Conservation (phyloP, 495 filamentous ascomycete species). For the Sporormia fimetaria region DNA sequence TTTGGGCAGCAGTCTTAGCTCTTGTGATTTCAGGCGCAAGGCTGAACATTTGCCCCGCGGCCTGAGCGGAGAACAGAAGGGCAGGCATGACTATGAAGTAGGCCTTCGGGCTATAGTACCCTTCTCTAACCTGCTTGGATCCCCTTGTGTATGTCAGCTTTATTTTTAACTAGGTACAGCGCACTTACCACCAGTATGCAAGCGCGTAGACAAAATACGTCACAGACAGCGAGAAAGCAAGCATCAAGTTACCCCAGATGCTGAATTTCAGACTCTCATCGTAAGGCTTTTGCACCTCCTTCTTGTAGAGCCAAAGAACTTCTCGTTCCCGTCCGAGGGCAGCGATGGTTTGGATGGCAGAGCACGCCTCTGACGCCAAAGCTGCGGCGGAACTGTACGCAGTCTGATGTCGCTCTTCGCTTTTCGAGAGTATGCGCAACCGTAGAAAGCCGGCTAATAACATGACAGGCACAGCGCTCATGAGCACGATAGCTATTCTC, state of each 20-base stretch:
- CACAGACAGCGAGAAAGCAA: slow-evolving; percentile 33
- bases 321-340: slow-evolving; percentile 43
- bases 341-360: slow-evolving; percentile 47
- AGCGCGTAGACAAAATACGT: slow-evolving; percentile 34
- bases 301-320: slow-evolving; percentile 38
- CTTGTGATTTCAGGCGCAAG: slow-evolving; percentile 25
- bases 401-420: slow-evolving; percentile 48
- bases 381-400: slow-evolving; percentile 45
- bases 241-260: slow-evolving; percentile 32
- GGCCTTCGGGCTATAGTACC: slow-evolving; percentile 14
- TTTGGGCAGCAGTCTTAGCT: slow-evolving; percentile 23
- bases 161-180: background rate
- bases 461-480: slow-evolving; percentile 26
- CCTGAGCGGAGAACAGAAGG: slow-evolving; percentile 29
- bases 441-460: slow-evolving; percentile 23
- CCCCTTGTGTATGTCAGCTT: slow-evolving; percentile 12
- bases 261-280: slow-evolving; percentile 32
- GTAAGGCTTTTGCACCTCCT: slow-evolving; percentile 35
- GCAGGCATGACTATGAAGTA: slow-evolving; percentile 31
- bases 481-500: slow-evolving; percentile 28
- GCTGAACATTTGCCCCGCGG: slow-evolving; percentile 27
- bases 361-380: slow-evolving; percentile 48
- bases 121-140: slow-evolving; percentile 22
- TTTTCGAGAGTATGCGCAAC: slow-evolving; percentile 31
- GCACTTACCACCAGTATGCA: slow-evolving; percentile 26